Percentiles rank a stretch among this genome's conserved stretches.
phyloP scores from a whole-genome alignment of 2,329 filamentous ascomycete genomes.

The Curvularia lunata region DNA sequence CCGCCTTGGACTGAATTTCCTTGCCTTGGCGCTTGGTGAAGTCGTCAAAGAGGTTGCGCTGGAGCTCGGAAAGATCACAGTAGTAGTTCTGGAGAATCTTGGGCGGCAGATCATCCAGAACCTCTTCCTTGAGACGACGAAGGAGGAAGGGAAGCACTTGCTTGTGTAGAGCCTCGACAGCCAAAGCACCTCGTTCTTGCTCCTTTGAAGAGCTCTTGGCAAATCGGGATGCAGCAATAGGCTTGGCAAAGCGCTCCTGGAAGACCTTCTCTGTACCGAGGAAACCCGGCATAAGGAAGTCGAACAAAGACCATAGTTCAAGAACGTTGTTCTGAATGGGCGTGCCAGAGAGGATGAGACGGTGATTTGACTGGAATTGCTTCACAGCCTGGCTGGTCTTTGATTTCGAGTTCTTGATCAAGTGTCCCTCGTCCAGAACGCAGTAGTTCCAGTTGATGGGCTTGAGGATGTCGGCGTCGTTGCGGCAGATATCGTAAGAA shows the following conservation, averaged over 20 bases:
- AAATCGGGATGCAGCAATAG: constrained; percentile 91
- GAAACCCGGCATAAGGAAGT: constrained; percentile 99
- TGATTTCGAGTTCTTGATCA: constrained; percentile 98
- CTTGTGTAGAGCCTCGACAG: constrained; percentile 98
- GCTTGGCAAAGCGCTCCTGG: constrained; percentile 91
- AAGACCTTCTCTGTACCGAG: constrained; percentile 97
- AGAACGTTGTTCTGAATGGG: constrained; percentile 98
- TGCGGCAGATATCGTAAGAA: constrained; percentile 96
- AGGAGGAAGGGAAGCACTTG: constrained; percentile 96
- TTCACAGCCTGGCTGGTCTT: constrained; percentile 96
- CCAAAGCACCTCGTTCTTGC: constrained; percentile 93
- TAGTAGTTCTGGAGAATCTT: constrained; percentile 99
- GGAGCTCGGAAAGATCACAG: constrained; percentile 93
- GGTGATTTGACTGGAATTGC: constrained; percentile 85
- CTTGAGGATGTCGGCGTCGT: constrained; percentile 84
- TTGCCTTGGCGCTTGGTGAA: constrained; percentile 94
- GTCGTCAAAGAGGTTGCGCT: constrained; percentile 94
- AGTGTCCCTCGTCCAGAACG: constrained; percentile 93
- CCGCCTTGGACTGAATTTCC: constrained; percentile 82
- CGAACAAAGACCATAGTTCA: constrained; percentile 96
- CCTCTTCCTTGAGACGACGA: constrained; percentile 95
- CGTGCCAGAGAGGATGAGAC: constrained; percentile 93
- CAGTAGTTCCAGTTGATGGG: constrained; percentile 96
- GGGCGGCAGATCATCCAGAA: constrained; percentile 91
- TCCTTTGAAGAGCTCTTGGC: constrained; percentile 98